These are phyloP conservation scores for Saccharum hybrid DNA, from an alignment of 202 grass and related monocot species.

Conservation along the genomic window DNA sequence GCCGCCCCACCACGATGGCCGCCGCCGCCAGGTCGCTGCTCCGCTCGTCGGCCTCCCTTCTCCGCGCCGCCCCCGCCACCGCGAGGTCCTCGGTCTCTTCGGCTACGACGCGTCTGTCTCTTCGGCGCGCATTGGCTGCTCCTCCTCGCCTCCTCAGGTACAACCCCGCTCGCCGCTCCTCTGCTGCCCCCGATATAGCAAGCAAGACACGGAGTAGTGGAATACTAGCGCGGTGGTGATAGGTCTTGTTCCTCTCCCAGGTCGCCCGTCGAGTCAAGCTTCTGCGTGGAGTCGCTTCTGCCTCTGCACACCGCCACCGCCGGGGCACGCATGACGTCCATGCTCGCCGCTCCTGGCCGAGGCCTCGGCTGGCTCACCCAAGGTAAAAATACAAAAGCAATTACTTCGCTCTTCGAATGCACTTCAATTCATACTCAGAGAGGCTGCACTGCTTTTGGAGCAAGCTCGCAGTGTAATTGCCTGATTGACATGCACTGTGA, in stretches of 20 bases:
- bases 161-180: neutral
- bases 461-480: slow-evolving; percentile 8
- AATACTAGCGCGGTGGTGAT: neutral
- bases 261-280: slow-evolving; percentile 61
- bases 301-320: slow-evolving; percentile 83
- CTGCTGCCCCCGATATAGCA: neutral
- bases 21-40: slow-evolving; percentile 67
- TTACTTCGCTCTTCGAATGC: neutral
- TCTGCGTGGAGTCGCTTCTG: slow-evolving; percentile 75
- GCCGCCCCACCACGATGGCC: slow-evolving; percentile 42
- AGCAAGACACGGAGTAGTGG: neutral
- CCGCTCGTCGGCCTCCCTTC: slow-evolving; percentile 55
- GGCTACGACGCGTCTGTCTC: slow-evolving; percentile 28
- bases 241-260: slow-evolving; percentile 38
- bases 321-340: slow-evolving; percentile 71
- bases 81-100: slow-evolving; percentile 42
- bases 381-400: slow-evolving; percentile 53
- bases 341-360: slow-evolving; percentile 63
- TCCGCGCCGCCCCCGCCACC: slow-evolving; percentile 47
- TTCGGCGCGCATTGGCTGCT: slow-evolving; percentile 43
- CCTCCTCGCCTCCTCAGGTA: slow-evolving; percentile 74
- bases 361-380: slow-evolving; percentile 69
- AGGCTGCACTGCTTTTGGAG: neutral
- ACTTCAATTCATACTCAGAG: neutral
- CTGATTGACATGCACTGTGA: neutral